A percentile compares a stretch with the other conserved stretches of the same genome.
These are phyloP conservation scores for Asclepias syriaca DNA, from an alignment of 257 asterid species.

Conservation along the genomic window DNA sequence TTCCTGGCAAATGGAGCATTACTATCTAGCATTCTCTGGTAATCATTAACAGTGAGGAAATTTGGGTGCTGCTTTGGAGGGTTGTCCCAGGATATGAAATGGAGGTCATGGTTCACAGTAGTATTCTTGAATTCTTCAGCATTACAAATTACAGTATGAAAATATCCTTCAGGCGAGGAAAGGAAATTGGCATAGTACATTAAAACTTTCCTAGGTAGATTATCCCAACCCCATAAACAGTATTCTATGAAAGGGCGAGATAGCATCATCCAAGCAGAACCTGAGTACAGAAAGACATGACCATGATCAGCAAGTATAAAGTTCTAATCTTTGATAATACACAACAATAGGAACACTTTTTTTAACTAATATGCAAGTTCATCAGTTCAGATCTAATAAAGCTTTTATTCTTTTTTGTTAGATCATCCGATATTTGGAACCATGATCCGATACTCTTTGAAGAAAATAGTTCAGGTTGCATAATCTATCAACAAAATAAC, in stretches of 20 bases:
- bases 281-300: slow-evolving; percentile 23
- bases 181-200: slow-evolving; percentile 74
- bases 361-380: background rate
- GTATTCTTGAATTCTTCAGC: slow-evolving; percentile 59
- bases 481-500: background rate
- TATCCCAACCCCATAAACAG: slow-evolving; percentile 76
- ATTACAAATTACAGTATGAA: slow-evolving; percentile 76
- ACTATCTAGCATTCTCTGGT: slow-evolving; percentile 54
- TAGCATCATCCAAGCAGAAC: slow-evolving; percentile 87
- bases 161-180: slow-evolving; percentile 76
- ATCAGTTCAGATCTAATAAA: background rate
- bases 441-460: too few species aligned
- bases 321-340: background rate
- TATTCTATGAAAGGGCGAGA: slow-evolving; percentile 72
- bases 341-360: background rate
- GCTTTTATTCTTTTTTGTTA: too few species aligned
- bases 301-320: background rate
- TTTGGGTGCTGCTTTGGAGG: slow-evolving; percentile 90
- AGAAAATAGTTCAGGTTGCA: background rate
- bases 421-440: too few species aligned
- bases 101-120: slow-evolving; percentile 73
- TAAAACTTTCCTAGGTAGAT: slow-evolving; percentile 54
- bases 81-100: slow-evolving; percentile 81
- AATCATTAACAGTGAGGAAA: slow-evolving; percentile 42
- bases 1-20: slow-evolving; percentile 74